Base-by-base conservation (phyloP, 345 rosid species). In the Dovyalis caffra region DNA sequence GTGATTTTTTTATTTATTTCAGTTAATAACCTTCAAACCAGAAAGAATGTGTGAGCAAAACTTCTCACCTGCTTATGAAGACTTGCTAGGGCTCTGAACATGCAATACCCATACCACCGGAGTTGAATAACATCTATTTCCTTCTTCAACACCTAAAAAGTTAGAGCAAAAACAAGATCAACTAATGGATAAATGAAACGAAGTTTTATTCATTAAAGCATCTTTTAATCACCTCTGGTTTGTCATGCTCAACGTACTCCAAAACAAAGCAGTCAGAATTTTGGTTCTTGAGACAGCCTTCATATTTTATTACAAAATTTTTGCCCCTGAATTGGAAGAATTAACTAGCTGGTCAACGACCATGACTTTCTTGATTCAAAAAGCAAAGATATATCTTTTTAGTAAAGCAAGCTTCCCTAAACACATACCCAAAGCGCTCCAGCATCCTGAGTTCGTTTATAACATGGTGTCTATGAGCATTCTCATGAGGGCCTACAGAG, bases 241-340 rank as follows among this genome's bases (percentile, higher is more conserved):
- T 91, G 72, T 95, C 98, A 88, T 95, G 97, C 62, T 90, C 86
- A 72, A 91, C 92, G 78, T 91, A 91, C 88, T 91, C 91, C 75
- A 95, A 86, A 71, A 95, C 91, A 78, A 95, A 89, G 86, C 98
- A 93, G 70, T 87, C 97, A 8, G 90, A 87, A 78, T 82, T 80
- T 69, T 79, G 92, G 79, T 84, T 87, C 89, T 89, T 93, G 78
- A 95, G 76, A 81, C 90, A 83, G 53, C 97, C 98, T 77, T 89
- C 92, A 80, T 84, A 87, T 77, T 85, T 91, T 71, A 95, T 93
- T 53, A 95, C 74, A 75, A 82, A 95, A 83, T 86, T 90, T 74
- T 86, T 90, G 23, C 99, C 99, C 90, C 99, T 93, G 88, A 60
- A 85, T 70, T 43, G 74, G 70, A 68, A 72, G 64, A 84, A 72